Evolutionary conservation across 2,329 filamentous ascomycete genomes (phyloP), one percentile per base, ranked within the genome.

Genomic region (Botrytis hyacinthi): DNA sequence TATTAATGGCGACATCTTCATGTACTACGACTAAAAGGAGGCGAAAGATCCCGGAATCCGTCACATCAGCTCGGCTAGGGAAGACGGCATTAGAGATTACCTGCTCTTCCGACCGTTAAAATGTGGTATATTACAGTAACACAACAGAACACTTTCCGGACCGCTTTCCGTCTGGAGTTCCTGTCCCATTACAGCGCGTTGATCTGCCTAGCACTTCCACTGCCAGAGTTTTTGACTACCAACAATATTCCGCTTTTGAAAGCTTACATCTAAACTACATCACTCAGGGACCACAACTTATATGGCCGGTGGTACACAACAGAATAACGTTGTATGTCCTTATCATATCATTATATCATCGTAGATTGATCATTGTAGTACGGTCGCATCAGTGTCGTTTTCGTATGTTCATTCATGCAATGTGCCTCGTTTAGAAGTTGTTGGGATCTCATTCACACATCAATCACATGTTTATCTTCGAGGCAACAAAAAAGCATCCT

Each of bases 181-280:
- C 42, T 57, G 26, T n/a, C n/a, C 20, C 35, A 42, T 6, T 42
- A n/a, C 22, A 51, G 65, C 44, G n/a, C n/a, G 14, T 37, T 37
- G 44, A 35, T 7, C 29, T 54, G 14, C n/a, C 22, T 20, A 51
- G 26, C 62, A 65, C 62, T 46, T 26, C 29, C 40, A 66, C 32
- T n/a, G 5, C n/a, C 32, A 40, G 35, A 8, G 54, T 40, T 40
- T 68, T 32, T 29, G 12, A 10, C 37, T 32, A 32, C 51, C 40
- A 72, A n/a, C 10, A 67, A 59, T 37, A 67, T 42, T 67, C 70
- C 48, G n/a, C 60, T 67, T 67, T 72, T 12, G 70, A 67, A 59
- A 32, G 44, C 60, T 67, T 72, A 59, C 61, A 67, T 46, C 29
- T 67, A n/a, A 42, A 37, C 40, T 54, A 61, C 57, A 65, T 57